Evolutionary conservation across 139 green algal species (phyloP).

Genomic region (Closterium sp.): DNA sequence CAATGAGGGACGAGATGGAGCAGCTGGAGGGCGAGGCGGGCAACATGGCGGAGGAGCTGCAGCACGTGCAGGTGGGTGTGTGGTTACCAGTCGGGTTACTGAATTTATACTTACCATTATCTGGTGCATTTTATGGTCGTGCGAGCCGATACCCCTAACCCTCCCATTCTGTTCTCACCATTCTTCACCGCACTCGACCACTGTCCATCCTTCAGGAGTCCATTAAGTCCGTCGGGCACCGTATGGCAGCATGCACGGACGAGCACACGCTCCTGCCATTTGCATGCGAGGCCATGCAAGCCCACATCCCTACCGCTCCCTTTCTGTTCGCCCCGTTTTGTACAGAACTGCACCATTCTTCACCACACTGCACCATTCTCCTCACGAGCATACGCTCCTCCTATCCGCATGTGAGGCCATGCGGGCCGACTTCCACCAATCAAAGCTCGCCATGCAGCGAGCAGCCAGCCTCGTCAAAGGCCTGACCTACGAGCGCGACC

Average conservation of each 20-base stretch:
- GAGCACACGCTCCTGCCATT: conserved; percentile 9
- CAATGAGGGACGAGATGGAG: conserved; percentile 29
- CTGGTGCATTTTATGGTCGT: neutral
- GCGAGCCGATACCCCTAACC: neutral
- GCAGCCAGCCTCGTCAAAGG: neutral
- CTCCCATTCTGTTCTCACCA: too few species aligned
- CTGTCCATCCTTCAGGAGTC: neutral
- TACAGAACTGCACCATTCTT: neutral
- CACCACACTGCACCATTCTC: neutral
- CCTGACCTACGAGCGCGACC: conserved; percentile 26
- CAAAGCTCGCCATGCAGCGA: neutral
- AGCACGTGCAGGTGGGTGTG: conserved; percentile 4
- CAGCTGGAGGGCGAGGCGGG: conserved; percentile 27
- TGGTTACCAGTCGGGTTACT: neutral
- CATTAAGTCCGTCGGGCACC: neutral
- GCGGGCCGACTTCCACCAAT: neutral
- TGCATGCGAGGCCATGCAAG: neutral
- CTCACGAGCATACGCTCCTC: conserved; percentile 13
- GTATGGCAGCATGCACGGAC: neutral
- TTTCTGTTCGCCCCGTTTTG: neutral
- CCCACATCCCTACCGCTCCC: neutral
- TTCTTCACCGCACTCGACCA: neutral
- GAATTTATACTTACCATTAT: neutral
- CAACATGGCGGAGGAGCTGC: neutral
- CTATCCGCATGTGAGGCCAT: neutral